Evolutionary conservation across 139 green algal genomes (phyloP), one percentile per base, ranked within the genome.

Genomic region (Chlamydomonas sp.): DNA sequence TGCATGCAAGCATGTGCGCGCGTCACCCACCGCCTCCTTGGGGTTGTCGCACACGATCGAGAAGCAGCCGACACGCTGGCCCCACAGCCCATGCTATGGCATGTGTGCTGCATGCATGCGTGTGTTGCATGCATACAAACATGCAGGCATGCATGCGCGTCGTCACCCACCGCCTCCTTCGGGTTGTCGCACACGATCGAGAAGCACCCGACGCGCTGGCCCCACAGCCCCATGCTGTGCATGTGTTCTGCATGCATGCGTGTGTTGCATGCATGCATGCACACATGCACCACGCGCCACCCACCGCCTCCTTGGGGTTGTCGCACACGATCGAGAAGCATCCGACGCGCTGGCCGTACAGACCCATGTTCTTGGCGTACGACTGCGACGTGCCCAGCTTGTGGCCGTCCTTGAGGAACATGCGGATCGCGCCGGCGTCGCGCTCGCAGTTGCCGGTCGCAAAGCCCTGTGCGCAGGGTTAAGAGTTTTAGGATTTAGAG

Each of bases 201-300:
- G 70, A 89, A 82, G 48, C 58, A 75, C 35, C 83, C 85, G 5
- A 83, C 71, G 30, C 79, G 64, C 81, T 93, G 81, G 8, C 87
- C 89, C 69, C 94, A 96, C 67, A 97, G 81, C 0, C 91, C 91
- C 86, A 97, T 93, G 79, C 91, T 94, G 79, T 94, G n/a, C n/a
- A n/a, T n/a, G n/a, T n/a, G n/a, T n/a, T 60, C 43, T 16, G 16
- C 13, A n/a, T n/a, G n/a, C n/a, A n/a, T n/a, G n/a, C n/a, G n/a
- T n/a, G n/a, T n/a, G n/a, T n/a, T n/a, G n/a, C n/a, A n/a, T n/a
- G n/a, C 31, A 1, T 39, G n/a, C n/a, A n/a, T n/a, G n/a, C n/a
- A n/a, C n/a, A n/a, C n/a, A n/a, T n/a, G n/a, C n/a, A n/a, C n/a
- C n/a, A n/a, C n/a, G n/a, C n/a, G n/a, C n/a, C n/a, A 20, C 48